These are phyloP conservation scores for Fusarium staphyleae DNA, from an alignment of 2,329 filamentous ascomycete genomes.

Conservation along the genomic window DNA sequence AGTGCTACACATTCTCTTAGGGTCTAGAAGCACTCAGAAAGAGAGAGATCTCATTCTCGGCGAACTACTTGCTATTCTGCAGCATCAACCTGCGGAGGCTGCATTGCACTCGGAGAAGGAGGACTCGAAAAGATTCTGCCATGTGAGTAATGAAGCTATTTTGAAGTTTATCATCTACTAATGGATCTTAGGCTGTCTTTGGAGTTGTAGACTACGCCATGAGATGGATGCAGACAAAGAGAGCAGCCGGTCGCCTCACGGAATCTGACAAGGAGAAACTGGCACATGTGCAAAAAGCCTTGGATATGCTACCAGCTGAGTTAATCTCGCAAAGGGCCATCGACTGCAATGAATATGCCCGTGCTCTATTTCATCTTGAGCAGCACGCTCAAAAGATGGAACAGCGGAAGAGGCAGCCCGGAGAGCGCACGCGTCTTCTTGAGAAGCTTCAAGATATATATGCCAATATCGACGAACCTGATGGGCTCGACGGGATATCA, in stretches of 20 bases:
- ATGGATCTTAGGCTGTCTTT: constrained; percentile 75
- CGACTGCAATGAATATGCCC: constrained; percentile 92
- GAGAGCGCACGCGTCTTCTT: constrained; percentile 70
- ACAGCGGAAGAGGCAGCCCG: constrained; percentile 53
- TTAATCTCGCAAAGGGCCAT: constrained; percentile 81
- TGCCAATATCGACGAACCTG: constrained; percentile 95
- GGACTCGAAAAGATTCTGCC: constrained; percentile 83
- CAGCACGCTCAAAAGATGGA: constrained; percentile 74
- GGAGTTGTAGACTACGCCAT: constrained; percentile 90
- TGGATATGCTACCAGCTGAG: constrained; percentile 74
- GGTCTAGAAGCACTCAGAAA: constrained; percentile 64
- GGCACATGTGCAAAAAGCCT: constrained; percentile 57
- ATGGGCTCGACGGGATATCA: constrained; percentile 94
- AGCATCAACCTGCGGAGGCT: constrained; percentile 60
- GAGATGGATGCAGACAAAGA: constrained; percentile 84
- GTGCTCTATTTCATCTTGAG: constrained; percentile 93
- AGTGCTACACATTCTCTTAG: constrained; percentile 81
- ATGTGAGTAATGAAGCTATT: constrained; percentile 62
- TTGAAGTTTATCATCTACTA: neutral
- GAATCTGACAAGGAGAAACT: constrained; percentile 57
- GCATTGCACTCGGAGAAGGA: constrained; percentile 70
- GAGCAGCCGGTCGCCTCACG: constrained; percentile 41
- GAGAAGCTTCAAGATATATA: constrained; percentile 91
- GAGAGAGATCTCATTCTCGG: constrained; percentile 70
- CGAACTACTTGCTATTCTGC: constrained; percentile 79